Percentiles rank a stretch among this genome's conserved stretches.
These are phyloP conservation scores for Lippia alba DNA, from an alignment of 305 asterid species.

Conservation along the genomic window DNA sequence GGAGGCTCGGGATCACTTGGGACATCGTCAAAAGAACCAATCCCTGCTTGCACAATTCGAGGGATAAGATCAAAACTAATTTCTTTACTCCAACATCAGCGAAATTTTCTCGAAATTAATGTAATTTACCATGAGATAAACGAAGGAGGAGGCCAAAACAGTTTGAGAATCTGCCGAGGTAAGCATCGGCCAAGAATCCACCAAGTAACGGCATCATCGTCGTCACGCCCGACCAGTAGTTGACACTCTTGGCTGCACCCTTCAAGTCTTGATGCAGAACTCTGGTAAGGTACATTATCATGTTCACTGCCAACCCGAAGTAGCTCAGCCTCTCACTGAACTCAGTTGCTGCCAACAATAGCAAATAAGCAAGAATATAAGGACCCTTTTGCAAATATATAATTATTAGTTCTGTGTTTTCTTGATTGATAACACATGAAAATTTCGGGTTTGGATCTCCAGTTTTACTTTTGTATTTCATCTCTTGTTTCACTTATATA, in stretches of 20 bases:
- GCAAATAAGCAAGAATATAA: not conserved
- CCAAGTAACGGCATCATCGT: slow-evolving; percentile 83
- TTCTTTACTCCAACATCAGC: no score
- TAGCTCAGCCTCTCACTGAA: slow-evolving; percentile 82
- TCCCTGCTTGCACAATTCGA: slow-evolving; percentile 49
- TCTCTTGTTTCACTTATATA: no score
- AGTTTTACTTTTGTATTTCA: no score
- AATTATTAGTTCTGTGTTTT: no score
- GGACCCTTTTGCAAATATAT: not conserved
- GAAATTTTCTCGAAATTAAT: no score
- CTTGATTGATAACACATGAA: no score
- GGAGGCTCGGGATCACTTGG: slow-evolving; percentile 55
- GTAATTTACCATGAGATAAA: slow-evolving; percentile 66
- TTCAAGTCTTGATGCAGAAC: slow-evolving; percentile 78
- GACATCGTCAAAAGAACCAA: slow-evolving; percentile 75
- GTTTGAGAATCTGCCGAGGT: slow-evolving; percentile 78
- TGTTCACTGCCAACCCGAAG: slow-evolving; percentile 69
- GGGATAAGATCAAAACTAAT: not conserved
- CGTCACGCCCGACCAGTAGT: slow-evolving; percentile 86
- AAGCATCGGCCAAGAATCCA: slow-evolving; percentile 84
- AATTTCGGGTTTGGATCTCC: no score
- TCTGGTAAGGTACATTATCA: slow-evolving; percentile 77
- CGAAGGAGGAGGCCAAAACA: slow-evolving; percentile 57
- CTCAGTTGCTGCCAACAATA: slow-evolving; percentile 59
- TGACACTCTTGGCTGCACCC: slow-evolving; percentile 75